Evolutionary conservation across 164 flowering plant species (phyloP).

Genomic region (Pachysandra terminalis): DNA sequence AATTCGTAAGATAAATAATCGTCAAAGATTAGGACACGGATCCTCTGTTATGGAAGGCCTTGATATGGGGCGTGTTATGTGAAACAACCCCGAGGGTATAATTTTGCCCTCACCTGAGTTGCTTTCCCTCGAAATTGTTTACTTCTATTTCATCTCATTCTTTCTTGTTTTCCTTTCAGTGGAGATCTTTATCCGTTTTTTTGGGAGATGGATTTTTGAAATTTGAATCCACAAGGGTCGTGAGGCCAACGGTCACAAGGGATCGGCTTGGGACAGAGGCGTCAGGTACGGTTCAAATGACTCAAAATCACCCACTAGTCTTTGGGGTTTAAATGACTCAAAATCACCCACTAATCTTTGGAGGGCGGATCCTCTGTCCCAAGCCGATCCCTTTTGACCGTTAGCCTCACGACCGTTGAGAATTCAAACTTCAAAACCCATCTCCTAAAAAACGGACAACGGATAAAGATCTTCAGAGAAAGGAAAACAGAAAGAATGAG

Average conservation of each 20-base stretch:
- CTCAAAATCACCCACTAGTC: no score
- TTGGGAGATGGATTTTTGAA: constrained; percentile 21
- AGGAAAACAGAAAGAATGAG: neutral
- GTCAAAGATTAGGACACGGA: no score
- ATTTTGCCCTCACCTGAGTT: no score
- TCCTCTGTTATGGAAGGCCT: no score
- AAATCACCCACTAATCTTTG: no score
- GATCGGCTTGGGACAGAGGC: neutral
- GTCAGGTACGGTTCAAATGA: no score
- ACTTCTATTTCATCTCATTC: neutral
- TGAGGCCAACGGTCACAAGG: neutral
- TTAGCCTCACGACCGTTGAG: constrained; percentile 23
- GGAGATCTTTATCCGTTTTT: neutral
- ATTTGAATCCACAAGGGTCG: constrained; percentile 32
- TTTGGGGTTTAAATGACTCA: no score
- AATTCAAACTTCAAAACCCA: constrained; percentile 29
- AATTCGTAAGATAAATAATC: no score
- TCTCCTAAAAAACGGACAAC: no score
- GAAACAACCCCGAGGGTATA: no score
- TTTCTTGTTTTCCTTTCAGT: neutral
- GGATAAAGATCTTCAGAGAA: neutral
- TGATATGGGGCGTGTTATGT: no score
- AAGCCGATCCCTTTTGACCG: neutral
- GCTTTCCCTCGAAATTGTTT: no score
- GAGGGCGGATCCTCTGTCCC: neutral